phyloP scores from a whole-genome alignment of 768 basidiomycete genomes.

The Sporobolomyces roseus region DNA sequence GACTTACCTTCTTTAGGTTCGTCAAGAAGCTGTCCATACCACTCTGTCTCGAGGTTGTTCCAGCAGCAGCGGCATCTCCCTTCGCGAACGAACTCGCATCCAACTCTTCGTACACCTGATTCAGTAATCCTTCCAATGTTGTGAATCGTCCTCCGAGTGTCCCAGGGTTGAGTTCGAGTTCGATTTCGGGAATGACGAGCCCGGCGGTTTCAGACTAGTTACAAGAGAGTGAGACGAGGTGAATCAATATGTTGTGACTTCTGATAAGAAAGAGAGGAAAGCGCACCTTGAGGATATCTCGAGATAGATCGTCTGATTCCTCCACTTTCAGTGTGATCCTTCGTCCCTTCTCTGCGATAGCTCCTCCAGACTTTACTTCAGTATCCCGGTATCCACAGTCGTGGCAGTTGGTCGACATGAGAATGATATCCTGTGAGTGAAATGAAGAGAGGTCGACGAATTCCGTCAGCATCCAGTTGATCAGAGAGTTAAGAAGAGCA shows the following conservation, averaged over 20 bases:
- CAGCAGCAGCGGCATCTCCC: slow-evolving; percentile 57
- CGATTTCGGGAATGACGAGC: slow-evolving; percentile 86
- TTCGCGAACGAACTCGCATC: slow-evolving; percentile 75
- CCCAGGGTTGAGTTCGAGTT: slow-evolving; percentile 82
- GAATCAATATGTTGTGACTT: background rate
- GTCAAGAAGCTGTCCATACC: slow-evolving; percentile 69
- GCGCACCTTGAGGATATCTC: slow-evolving; percentile 85
- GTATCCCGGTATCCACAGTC: slow-evolving; percentile 94
- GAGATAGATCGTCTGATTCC: slow-evolving; percentile 82
- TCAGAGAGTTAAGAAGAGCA: background rate
- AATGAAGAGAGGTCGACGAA: background rate
- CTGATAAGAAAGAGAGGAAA: slow-evolving; percentile 22
- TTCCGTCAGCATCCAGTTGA: background rate
- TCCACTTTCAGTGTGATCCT: slow-evolving; percentile 82
- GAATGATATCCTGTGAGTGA: slow-evolving; percentile 71
- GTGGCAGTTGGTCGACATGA: slow-evolving; percentile 98
- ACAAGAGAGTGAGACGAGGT: background rate
- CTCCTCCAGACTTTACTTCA: slow-evolving; percentile 90
- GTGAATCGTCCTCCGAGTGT: slow-evolving; percentile 97
- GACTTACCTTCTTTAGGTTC: slow-evolving; percentile 67
- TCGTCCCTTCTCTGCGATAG: slow-evolving; percentile 82
- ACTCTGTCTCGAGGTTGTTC: slow-evolving; percentile 49
- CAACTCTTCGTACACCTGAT: slow-evolving; percentile 92
- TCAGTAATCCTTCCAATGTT: slow-evolving; percentile 88
- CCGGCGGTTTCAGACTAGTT: slow-evolving; percentile 86